Base-by-base conservation (phyloP, 306 rosid genomes). In the Oxytropis ochrocephala region DNA sequence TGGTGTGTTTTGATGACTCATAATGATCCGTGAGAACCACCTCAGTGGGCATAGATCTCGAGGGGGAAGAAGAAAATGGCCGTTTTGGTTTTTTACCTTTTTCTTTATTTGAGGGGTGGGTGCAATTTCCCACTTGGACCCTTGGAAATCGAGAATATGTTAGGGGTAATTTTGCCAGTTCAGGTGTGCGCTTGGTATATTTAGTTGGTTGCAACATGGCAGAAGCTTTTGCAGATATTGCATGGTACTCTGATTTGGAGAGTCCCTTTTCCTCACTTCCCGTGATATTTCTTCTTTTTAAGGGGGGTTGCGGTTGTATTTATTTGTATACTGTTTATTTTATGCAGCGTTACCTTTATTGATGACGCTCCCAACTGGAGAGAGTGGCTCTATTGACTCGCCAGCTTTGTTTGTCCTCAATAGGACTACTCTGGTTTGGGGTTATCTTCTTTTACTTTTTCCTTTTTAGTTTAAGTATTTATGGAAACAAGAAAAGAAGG, bases 41-140 rank as follows among this genome's bases (percentile, higher is more conserved):
- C 67, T 16, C 18, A 50, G 58, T 52, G 52, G 72, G 77, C 87
- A 85, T 78, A 79, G 91, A 91, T 88, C 93, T 89, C 90, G 91
- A 91, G 94, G 91, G 49, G 72, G 50, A 58, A 66, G 60, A 14
- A 12, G 62, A 42, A 75, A 69, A 72, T 80, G 68, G 78, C 75
- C 79, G 30, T 78, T 30, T 64, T 64, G 17, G 29, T 30, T 21
- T 30, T 55, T 38, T 8, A 8, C 43, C 24, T 14, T 48, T 48
- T 48, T 14, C 11, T 38, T 16, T 58, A 30, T 6, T 8, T 8
- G 27, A 30, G 9, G 2, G 29, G 18, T 12, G 50, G 38, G 46
- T 75, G 55, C 61, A 44, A 33, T 44, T 67, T 60, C 17, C 42
- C 43, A 73, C 33, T 54, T 66, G 74, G 32, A 21, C 11, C 24